Base-by-base conservation (phyloP, 2,329 filamentous ascomycete species). In the Chaetomiaceae sp. region DNA sequence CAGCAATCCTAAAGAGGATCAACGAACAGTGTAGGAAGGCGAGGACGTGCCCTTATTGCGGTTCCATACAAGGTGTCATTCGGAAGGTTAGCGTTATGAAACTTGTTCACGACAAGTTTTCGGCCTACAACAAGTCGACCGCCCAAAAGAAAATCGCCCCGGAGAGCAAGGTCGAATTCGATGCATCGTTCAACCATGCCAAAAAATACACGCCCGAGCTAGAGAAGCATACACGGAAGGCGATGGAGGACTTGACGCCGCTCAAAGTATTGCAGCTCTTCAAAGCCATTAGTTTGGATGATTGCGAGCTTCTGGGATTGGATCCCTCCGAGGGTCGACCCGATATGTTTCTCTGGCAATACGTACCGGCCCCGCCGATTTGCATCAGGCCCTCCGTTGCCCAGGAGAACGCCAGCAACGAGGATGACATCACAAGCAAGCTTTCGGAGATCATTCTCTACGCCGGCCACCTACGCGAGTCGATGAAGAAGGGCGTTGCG, bases 271-370 rank as follows among this genome's bases (percentile, higher is more conserved):
- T 97, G 51, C 95, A 95, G 62, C 79, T 99, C 29, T 96, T 99
- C 75, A 91, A 90, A 69, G 84, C 87, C 65, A 90, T 99, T 51
- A 86, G 84, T 11, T 81, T 87, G 2, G 81, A 82, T 7, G 94
- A 99, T 68, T 96, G 92, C 67, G 91, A 97, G 69, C 77, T 99
- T 20, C 77, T 99, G 1, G 92, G 92, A 4, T 81, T 99, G 63
- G 85, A 96, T 64, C 89, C 91, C 1, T 78, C 82, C 13, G 90
- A 96, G 62, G 90, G 90, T 10, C 81, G 91, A 16, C 94, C 94
- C 0, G 94, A 99, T 67, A 95, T 95, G 84, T 95, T 97, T 68
- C 83, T 99, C 40, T 99, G 94, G 94, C 91, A 96, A 66, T 95
- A 90, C 65, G 79, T 99, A 32, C 94, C 94, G 1, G 92, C 92